These are phyloP conservation scores for Ustilago hordei DNA, from an alignment of 1,284 basidiomycete genomes.

Conservation along the genomic window DNA sequence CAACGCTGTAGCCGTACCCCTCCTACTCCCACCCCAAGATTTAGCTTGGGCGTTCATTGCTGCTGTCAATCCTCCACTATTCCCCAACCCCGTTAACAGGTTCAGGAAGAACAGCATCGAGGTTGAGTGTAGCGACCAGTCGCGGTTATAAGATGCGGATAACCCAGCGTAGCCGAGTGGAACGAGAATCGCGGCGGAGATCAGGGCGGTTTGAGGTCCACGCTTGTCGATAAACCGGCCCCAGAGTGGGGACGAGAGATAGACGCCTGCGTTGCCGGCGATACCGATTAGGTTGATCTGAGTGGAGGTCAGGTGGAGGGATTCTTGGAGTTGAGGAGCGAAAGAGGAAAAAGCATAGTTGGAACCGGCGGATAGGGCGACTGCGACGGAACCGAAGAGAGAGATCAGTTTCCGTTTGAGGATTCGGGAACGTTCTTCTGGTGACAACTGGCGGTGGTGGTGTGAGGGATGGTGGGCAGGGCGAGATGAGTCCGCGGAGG, in stretches of 20 bases:
- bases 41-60: slow-evolving; percentile 69
- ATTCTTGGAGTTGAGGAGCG: slow-evolving; percentile 69
- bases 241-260: slow-evolving; percentile 65
- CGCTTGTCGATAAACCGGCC: slow-evolving; percentile 63
- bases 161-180: slow-evolving; percentile 59
- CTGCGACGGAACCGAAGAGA: slow-evolving; percentile 61
- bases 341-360: slow-evolving; percentile 69
- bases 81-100: slow-evolving; percentile 58
- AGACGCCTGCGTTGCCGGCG: slow-evolving; percentile 69
- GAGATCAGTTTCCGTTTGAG: slow-evolving; percentile 54
- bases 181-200: slow-evolving; percentile 54
- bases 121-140: slow-evolving; percentile 48
- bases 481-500: not conserved
- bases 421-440: slow-evolving; percentile 17
- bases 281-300: slow-evolving; percentile 70
- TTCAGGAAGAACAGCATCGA: slow-evolving; percentile 54
- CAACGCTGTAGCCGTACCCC: slow-evolving; percentile 79
- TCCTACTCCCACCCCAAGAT: slow-evolving; percentile 61
- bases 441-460: slow-evolving; percentile 5
- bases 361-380: slow-evolving; percentile 67
- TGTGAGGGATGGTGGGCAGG: not conserved
- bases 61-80: slow-evolving; percentile 66
- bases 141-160: slow-evolving; percentile 35
- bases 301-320: slow-evolving; percentile 66
- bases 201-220: slow-evolving; percentile 58